phyloP scores from a whole-genome alignment of 306 rosid species.

The Astragalus glycyphyllos region DNA sequence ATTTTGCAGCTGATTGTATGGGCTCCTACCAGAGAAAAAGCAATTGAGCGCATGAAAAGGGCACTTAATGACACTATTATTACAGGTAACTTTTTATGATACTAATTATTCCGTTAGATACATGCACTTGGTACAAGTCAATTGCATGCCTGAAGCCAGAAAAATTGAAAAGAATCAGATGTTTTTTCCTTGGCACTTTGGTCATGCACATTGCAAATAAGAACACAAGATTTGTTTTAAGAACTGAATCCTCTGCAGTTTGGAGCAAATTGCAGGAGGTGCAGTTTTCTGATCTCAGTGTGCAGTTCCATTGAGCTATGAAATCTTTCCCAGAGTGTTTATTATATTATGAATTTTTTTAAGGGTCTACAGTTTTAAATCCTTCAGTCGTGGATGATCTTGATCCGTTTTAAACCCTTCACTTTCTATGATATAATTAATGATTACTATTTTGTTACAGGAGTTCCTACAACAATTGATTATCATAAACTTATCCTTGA shows the following conservation, averaged over 20 bases:
- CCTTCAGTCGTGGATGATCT: conserved; percentile 10
- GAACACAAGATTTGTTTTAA: background rate
- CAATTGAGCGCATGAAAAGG: conserved; percentile 96
- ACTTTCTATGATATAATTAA: conserved; percentile 10
- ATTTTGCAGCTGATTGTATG: conserved; percentile 86
- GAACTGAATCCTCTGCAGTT: conserved; percentile 21
- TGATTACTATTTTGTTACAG: conserved; percentile 50
- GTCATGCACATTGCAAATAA: conserved; percentile 2
- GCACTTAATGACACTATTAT: conserved; percentile 95
- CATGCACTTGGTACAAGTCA: conserved; percentile 19
- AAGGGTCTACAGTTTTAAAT: background rate
- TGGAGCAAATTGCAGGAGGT: conserved; percentile 27
- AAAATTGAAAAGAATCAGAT: conserved; percentile 15
- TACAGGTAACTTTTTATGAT: conserved; percentile 61
- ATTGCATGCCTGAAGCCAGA: conserved; percentile 35
- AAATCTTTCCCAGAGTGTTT: conserved; percentile 14
- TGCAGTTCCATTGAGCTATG: conserved; percentile 6
- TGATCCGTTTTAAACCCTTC: conserved; percentile 36
- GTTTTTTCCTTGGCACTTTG: conserved; percentile 31
- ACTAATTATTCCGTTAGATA: conserved; percentile 33
- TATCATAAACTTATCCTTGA: conserved; percentile 97
- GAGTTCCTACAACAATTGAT: conserved; percentile 98
- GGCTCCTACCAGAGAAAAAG: conserved; percentile 99
- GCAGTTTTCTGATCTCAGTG: conserved; percentile 4
- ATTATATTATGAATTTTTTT: background rate